Evolutionary conservation across 495 filamentous ascomycete species (phyloP).

Genomic region (Apiosordaria backusii): DNA sequence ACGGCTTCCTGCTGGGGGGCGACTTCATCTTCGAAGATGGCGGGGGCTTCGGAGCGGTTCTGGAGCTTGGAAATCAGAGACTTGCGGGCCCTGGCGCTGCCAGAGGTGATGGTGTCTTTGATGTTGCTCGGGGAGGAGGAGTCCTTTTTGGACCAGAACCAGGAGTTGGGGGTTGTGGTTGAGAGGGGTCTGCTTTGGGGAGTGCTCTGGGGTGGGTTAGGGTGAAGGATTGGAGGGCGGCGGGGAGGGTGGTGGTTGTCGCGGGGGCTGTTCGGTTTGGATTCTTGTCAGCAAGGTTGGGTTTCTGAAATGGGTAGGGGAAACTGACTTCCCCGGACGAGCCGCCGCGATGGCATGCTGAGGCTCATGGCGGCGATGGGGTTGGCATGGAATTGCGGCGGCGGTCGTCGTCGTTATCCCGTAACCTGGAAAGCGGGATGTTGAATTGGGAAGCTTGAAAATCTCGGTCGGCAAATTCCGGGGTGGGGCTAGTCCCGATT

Average conservation of each 20-base stretch:
- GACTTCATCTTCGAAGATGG: slow-evolving; percentile 60
- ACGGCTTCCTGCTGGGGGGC: background rate
- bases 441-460: slow-evolving; percentile 18
- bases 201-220: slow-evolving; percentile 17
- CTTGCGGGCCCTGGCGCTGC: slow-evolving; percentile 28
- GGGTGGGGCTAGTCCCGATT: slow-evolving; percentile 12
- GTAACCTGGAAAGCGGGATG: background rate
- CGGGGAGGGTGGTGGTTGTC: slow-evolving; percentile 17
- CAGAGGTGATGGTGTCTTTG: slow-evolving; percentile 3
- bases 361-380: slow-evolving; percentile 41
- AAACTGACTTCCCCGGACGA: slow-evolving; percentile 37
- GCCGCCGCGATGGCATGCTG: slow-evolving; percentile 43
- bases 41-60: slow-evolving; percentile 36
- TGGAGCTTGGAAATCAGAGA: slow-evolving; percentile 31
- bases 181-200: slow-evolving; percentile 31
- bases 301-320: no score
- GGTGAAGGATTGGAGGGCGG: slow-evolving; percentile 22
- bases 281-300: no score
- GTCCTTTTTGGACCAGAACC: slow-evolving; percentile 26
- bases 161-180: slow-evolving; percentile 33
- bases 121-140: slow-evolving; percentile 4
- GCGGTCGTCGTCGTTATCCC: background rate
- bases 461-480: slow-evolving; percentile 31
- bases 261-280: background rate
- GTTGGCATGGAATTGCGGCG: slow-evolving; percentile 23